phyloP scores from a whole-genome alignment of 1,284 basidiomycete genomes.

The Pterula multifida region DNA sequence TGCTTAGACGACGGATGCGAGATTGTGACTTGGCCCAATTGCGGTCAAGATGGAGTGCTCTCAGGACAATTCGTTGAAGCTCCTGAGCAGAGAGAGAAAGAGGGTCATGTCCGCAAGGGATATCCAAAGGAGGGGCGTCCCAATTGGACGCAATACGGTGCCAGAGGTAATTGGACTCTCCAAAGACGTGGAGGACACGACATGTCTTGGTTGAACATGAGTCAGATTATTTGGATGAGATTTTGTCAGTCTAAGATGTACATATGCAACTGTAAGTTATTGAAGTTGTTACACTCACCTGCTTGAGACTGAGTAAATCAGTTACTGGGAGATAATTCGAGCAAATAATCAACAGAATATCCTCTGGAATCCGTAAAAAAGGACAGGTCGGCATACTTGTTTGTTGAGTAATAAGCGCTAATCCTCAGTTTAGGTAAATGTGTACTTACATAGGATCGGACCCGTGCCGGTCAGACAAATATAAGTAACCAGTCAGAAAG shows the following conservation, averaged over 20 bases:
- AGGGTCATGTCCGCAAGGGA: constrained; percentile 17
- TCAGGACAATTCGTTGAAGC: constrained; percentile 23
- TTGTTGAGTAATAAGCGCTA: not conserved
- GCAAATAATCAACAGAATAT: constrained; percentile 22
- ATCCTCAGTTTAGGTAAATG: not conserved
- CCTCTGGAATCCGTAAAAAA: constrained; percentile 24
- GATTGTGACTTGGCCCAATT: constrained; percentile 34
- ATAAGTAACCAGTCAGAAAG: constrained; percentile 9
- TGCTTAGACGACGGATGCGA: constrained; percentile 21
- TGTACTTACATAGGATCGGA: not conserved
- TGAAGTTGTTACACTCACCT: constrained; percentile 24
- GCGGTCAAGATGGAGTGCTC: constrained; percentile 34
- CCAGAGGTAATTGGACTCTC: constrained; percentile 37
- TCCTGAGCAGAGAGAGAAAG: constrained; percentile 18
- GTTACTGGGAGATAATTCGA: constrained; percentile 20
- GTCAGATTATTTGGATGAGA: not conserved
- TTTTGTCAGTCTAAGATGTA: not conserved
- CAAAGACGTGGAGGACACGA: constrained; percentile 38
- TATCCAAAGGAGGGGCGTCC: constrained; percentile 22
- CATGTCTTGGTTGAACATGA: constrained; percentile 32
- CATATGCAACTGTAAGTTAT: too few relatives aligned
- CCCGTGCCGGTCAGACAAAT: constrained; percentile 11
- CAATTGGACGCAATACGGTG: constrained; percentile 24
- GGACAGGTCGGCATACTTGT: not conserved
- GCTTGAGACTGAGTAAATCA: constrained; percentile 35